Evolutionary conservation across 176 grass and related monocot species (phyloP).

Genomic region (Puccinellia tenuiflora): DNA sequence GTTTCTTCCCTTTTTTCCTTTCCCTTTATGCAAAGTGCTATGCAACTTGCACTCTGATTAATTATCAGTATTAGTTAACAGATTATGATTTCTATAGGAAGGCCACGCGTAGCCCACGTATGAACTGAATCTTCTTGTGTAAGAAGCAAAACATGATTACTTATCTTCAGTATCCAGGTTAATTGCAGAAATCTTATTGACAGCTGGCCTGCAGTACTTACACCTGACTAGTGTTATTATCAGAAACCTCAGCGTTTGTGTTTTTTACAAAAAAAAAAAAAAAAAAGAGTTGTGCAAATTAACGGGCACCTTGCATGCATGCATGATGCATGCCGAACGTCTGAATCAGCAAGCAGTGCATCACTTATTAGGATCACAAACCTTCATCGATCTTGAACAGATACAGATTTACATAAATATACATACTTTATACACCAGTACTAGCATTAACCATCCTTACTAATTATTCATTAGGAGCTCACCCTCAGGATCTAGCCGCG

Average conservation of each 20-base stretch:
- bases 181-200: background rate
- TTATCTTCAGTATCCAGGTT: background rate
- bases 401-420: conserved; percentile 25
- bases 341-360: background rate
- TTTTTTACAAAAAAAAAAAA: no score
- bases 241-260: background rate
- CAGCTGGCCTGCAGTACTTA: background rate
- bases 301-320: background rate
- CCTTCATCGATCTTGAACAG: background rate
- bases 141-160: background rate
- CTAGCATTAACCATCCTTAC: background rate
- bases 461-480: conserved; percentile 23
- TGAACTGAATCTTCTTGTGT: background rate
- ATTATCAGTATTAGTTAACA: background rate
- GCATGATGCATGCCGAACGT: background rate
- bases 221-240: background rate
- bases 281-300: no score
- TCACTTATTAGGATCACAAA: background rate
- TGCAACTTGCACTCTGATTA: background rate
- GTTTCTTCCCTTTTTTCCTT: background rate
- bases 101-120: background rate
- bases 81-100: background rate
- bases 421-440: background rate
- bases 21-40: background rate
- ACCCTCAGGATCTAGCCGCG: background rate